Evolutionary conservation across 352 stramenopile genomes (phyloP).

Genomic region (Aphanomyces stellatus): DNA sequence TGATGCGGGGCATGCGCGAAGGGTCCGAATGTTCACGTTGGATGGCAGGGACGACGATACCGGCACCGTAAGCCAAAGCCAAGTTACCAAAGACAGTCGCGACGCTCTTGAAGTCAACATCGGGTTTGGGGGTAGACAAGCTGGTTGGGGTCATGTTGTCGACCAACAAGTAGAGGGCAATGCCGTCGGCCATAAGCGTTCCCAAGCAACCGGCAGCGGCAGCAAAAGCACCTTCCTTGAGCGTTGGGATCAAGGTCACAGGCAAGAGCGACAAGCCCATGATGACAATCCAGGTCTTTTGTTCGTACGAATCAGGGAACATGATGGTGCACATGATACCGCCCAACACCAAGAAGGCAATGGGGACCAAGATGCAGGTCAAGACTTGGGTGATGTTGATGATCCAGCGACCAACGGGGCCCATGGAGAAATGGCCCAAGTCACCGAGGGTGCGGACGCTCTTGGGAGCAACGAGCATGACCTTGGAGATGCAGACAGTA

Average conservation of each 20-base stretch:
- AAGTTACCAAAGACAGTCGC: constrained; percentile 19
- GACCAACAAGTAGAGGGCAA: constrained; percentile 14
- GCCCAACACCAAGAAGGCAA: constrained; percentile 21
- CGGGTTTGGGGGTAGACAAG: constrained; percentile 3
- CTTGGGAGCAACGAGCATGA: constrained; percentile 20
- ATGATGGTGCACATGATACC: constrained; percentile 12
- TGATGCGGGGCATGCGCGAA: constrained; percentile 19
- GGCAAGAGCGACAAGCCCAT: constrained; percentile 20
- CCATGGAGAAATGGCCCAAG: constrained; percentile 19
- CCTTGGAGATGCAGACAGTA: constrained; percentile 19
- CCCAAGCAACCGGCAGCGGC: constrained; percentile 18
- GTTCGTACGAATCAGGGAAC: constrained; percentile 14
- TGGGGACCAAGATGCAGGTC: constrained; percentile 15
- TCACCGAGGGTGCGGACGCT: constrained; percentile 18
- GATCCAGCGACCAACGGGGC: constrained; percentile 5
- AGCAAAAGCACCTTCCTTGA: constrained; percentile 21
- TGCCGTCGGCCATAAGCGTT: constrained; percentile 17
- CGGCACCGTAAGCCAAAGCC: constrained; percentile 18
- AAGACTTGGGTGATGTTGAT: constrained; percentile 18
- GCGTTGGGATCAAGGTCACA: constrained; percentile 17
- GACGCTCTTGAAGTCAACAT: constrained; percentile 18
- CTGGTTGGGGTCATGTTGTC: constrained; percentile 22
- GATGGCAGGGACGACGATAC: constrained; percentile 21
- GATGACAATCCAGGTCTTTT: constrained; percentile 20
- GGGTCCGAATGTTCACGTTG: constrained; percentile 20